Evolutionary conservation across 345 rosid species (phyloP), one percentile per base, ranked within the genome.

Genomic region (Erodium maritimum): DNA sequence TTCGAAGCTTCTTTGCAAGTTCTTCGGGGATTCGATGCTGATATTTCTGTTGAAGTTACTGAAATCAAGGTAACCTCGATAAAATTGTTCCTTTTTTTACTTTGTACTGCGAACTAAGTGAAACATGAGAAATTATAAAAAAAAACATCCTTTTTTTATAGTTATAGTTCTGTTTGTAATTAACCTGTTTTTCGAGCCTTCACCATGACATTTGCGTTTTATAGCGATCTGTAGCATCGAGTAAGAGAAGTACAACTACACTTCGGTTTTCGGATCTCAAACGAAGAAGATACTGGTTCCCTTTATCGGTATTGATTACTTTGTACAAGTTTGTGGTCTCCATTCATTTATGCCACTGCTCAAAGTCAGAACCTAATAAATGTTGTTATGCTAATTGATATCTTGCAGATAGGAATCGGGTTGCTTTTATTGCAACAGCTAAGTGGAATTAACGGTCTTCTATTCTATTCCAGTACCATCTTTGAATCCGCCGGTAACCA

Each of bases 1-100:
- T 91, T 87, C 67, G 99, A 91, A 75, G 72, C 93, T 58, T 89
- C 96, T 56, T 74, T 91, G 82, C 98, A 91, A 91, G 98, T 91
- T 67, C 86, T 91, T 29, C 68, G 98, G 53, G 98, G 98, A 34
- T 91, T 91, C 64, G 96, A 91, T 42, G 62, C 94, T 61, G 97
- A 93, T 77, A 93, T 93, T 58, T 75, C 94, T 13, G 17, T 74
- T 64, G 99, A 93, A 76, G 87, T 89, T 63, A 83, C 85, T 74
- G 95, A 89, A 61, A 89, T 93, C 71, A 89, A 89, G 99, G 99
- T 91, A 78, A 70, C 13, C 48, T 7, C 20, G 24, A 60, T 48
- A 50, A 19, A 34, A 21, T 42, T 52, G 57, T 21, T 60, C 55
- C 37, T 29, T 29, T 21, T 61, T 69, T 18, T 34, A 5, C 17